Conservation (phyloP, 129 eudicot species). For the Pulicaria dysenterica region DNA sequence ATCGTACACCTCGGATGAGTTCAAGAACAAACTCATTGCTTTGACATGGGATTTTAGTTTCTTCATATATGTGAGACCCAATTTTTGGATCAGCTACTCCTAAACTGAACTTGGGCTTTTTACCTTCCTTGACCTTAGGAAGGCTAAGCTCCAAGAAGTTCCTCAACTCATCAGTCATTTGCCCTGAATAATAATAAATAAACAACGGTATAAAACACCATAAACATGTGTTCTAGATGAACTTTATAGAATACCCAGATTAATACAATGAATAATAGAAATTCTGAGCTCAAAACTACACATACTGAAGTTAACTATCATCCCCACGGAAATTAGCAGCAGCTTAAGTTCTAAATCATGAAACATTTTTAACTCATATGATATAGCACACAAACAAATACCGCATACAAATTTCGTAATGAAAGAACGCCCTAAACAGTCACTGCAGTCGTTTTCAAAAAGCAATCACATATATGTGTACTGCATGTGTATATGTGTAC, state of each 20-base stretch:
- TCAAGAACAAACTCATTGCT: slow-evolving; percentile 82
- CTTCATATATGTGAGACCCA: slow-evolving; percentile 79
- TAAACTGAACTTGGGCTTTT: slow-evolving; percentile 71
- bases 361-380: background rate
- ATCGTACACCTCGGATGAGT: slow-evolving; percentile 86
- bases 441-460: background rate
- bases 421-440: background rate
- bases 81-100: slow-evolving; percentile 86
- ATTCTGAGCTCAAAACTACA: background rate
- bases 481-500: slow-evolving; percentile 31
- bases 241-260: background rate
- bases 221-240: background rate
- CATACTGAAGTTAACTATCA: too few relatives aligned
- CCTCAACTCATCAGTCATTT: slow-evolving; percentile 91
- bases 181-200: slow-evolving; percentile 45
- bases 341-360: too few relatives aligned
- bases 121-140: slow-evolving; percentile 83
- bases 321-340: too few relatives aligned
- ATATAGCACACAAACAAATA: slow-evolving; percentile 8
- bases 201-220: background rate
- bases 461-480: background rate
- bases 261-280: background rate
- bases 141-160: slow-evolving; percentile 78
- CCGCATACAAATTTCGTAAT: too few relatives aligned
- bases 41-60: slow-evolving; percentile 87